Conservation (phyloP, 805 yeast genomes). For the Wickerhamiella domercqiae region DNA sequence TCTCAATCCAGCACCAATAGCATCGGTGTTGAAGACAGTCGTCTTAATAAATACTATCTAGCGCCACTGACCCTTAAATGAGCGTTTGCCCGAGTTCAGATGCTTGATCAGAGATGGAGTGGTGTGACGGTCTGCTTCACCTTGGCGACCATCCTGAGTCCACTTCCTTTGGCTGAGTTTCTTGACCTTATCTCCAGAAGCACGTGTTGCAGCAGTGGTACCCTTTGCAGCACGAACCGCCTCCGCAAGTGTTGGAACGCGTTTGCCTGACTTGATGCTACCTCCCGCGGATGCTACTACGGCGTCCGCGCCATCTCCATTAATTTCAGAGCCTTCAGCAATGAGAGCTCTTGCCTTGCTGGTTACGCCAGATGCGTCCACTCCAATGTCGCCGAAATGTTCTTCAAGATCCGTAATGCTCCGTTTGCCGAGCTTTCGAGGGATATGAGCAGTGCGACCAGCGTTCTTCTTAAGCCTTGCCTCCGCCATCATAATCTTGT, state of each 20-base stretch:
- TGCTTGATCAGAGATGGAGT: constrained; percentile 83
- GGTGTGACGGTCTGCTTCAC: constrained; percentile 90
- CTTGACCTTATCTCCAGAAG: constrained; percentile 73
- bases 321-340: constrained; percentile 27
- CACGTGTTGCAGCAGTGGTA: constrained; percentile 37
- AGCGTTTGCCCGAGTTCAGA: constrained; percentile 85
- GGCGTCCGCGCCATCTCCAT: constrained; percentile 61
- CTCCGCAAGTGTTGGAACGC: constrained; percentile 44
- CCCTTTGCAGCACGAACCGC: constrained; percentile 51
- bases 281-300: constrained; percentile 40
- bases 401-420: constrained; percentile 66
- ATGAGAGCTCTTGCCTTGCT: constrained; percentile 29
- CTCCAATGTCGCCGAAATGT: constrained; percentile 81
- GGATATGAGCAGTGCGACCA: constrained; percentile 85
- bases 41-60: background rate
- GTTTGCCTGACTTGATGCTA: constrained; percentile 24
- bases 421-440: constrained; percentile 52
- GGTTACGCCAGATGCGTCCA: constrained; percentile 57
- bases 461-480: constrained; percentile 75
- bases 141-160: constrained; percentile 79
- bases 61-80: constrained; percentile 1
- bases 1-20: no score
- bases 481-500: constrained; percentile 81
- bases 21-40: no score
- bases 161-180: constrained; percentile 88